Conservation (phyloP, 805 yeast genomes). For the Saccharomycopsis fodiens region DNA sequence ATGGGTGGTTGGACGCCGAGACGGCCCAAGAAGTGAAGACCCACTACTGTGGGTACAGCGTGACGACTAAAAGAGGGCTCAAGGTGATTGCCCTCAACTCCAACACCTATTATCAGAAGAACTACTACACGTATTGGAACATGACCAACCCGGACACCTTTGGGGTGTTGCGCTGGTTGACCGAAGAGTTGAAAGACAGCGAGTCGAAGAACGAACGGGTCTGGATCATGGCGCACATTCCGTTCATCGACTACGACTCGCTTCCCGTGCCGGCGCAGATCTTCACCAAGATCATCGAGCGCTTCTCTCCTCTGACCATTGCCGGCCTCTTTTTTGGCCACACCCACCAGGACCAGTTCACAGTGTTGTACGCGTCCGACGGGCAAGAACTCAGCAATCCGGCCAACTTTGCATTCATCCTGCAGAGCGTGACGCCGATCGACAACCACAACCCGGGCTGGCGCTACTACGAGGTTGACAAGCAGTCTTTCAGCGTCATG, state of each 20-base stretch:
- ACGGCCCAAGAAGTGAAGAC: constrained; percentile 31
- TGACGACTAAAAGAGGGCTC: constrained; percentile 46
- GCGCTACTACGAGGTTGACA: constrained; percentile 65
- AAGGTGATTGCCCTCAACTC: constrained; percentile 59
- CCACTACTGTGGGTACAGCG: constrained; percentile 58
- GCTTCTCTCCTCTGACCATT: constrained; percentile 62
- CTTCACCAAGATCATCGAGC: constrained; percentile 48
- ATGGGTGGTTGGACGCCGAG: constrained; percentile 35
- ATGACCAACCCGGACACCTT: constrained; percentile 51
- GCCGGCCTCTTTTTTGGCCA: constrained; percentile 68
- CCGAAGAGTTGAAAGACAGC: constrained; percentile 53
- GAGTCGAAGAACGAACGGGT: constrained; percentile 54
- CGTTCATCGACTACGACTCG: constrained; percentile 46
- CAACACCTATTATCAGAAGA: constrained; percentile 58
- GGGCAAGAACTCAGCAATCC: constrained; percentile 35
- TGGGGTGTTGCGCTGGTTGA: constrained; percentile 55
- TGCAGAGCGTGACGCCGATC: constrained; percentile 60
- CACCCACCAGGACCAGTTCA: constrained; percentile 63
- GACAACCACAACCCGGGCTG: constrained; percentile 58
- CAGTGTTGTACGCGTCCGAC: constrained; percentile 44
- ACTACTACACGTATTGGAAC: constrained; percentile 47
- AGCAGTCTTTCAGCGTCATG: constrained; percentile 50
- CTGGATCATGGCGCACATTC: constrained; percentile 70
- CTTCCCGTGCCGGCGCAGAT: constrained; percentile 54
- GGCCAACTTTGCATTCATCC: constrained; percentile 53